These are phyloP conservation scores for Didymella pomorum DNA, from an alignment of 2,329 filamentous ascomycete species.

Conservation along the genomic window DNA sequence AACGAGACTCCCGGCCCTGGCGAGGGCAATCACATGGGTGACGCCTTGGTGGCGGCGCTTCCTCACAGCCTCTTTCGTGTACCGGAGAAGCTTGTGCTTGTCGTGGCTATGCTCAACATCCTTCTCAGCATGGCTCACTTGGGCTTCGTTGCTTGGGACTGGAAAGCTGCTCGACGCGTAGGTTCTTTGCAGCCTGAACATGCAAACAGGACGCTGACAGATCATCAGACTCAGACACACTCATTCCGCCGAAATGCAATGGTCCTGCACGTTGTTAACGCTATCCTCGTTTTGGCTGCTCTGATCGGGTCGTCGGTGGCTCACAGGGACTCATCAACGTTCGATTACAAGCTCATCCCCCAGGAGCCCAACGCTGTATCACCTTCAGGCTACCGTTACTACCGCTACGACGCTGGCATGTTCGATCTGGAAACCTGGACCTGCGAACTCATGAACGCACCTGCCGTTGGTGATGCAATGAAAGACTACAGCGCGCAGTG, in stretches of 20 bases:
- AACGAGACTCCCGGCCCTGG: conserved; percentile 8
- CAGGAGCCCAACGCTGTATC: conserved; percentile 9
- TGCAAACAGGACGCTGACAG: background rate
- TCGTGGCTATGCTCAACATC: conserved; percentile 11
- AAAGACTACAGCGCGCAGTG: conserved; percentile 44
- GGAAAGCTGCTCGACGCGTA: conserved; percentile 15
- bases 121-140: conserved; percentile 11
- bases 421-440: conserved; percentile 50
- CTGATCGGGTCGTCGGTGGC: conserved; percentile 43
- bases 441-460: conserved; percentile 39
- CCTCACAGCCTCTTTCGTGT: conserved; percentile 36
- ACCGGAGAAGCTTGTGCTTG: conserved; percentile 27
- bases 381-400: conserved; percentile 22
- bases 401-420: conserved; percentile 44
- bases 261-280: conserved; percentile 43
- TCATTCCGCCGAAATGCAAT: conserved; percentile 47
- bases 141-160: conserved; percentile 13
- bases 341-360: conserved; percentile 36
- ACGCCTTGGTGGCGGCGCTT: conserved; percentile 40
- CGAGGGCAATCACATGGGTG: conserved; percentile 17
- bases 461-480: conserved; percentile 35
- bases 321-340: conserved; percentile 42
- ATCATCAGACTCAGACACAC: conserved; percentile 36
- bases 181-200: background rate
- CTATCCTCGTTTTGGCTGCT: conserved; percentile 41